Conservation (phyloP, 2,329 filamentous ascomycete genomes). For the Cladophialophora immunda region DNA sequence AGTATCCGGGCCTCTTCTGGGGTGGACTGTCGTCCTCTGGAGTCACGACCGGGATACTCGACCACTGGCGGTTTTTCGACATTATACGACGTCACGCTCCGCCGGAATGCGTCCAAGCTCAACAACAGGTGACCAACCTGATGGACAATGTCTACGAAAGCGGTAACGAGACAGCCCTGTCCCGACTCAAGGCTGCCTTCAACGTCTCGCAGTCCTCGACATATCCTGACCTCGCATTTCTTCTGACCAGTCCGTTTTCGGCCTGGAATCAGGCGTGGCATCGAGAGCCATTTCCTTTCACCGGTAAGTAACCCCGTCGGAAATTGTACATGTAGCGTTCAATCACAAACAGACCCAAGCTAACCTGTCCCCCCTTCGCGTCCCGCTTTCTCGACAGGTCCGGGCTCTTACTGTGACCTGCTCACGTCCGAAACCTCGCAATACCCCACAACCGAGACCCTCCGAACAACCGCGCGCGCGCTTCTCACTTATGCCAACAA, state of each 20-base stretch:
- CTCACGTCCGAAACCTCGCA: background rate
- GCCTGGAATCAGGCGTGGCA: slow-evolving; percentile 62
- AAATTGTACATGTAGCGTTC: too few relatives aligned
- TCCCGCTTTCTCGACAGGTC: background rate
- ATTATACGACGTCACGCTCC: slow-evolving; percentile 65
- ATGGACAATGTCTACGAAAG: slow-evolving; percentile 64
- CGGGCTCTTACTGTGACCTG: background rate
- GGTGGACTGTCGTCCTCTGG: slow-evolving; percentile 82
- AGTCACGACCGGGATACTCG: slow-evolving; percentile 77
- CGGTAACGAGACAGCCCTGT: slow-evolving; percentile 52
- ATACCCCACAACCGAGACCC: background rate
- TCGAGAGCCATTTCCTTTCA: slow-evolving; percentile 14
- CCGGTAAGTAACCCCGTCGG: slow-evolving; percentile 2
- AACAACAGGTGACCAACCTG: slow-evolving; percentile 67
- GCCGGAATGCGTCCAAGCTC: slow-evolving; percentile 69
- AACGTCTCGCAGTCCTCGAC: slow-evolving; percentile 47
- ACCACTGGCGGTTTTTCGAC: slow-evolving; percentile 74
- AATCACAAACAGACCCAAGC: too few relatives aligned
- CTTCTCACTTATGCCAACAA: slow-evolving; percentile 16
- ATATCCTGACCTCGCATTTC: slow-evolving; percentile 50
- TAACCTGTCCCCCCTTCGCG: background rate
- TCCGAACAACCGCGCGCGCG: slow-evolving; percentile 46
- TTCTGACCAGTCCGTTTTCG: slow-evolving; percentile 55
- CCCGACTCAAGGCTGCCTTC: slow-evolving; percentile 57
- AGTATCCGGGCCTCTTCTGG: slow-evolving; percentile 81